Conservation (phyloP, 2,329 filamentous ascomycete genomes). For the Hypoxylon sp. region DNA sequence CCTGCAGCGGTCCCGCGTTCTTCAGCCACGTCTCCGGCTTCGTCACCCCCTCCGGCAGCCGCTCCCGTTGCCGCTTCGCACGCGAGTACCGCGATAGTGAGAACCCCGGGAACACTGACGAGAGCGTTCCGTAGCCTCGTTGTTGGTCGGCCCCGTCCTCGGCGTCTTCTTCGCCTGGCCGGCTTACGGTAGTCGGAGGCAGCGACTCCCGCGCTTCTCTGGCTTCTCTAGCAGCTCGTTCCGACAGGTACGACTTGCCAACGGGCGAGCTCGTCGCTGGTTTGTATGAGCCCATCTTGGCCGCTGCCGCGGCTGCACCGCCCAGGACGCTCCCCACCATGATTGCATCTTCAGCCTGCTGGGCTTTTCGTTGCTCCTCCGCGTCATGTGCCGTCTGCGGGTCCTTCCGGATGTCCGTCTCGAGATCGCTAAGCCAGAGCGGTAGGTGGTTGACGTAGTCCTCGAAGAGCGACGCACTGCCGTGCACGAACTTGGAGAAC, state of each 20-base stretch:
- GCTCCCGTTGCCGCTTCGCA: slow-evolving; percentile 58
- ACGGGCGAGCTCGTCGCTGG: slow-evolving; percentile 71
- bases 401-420: slow-evolving; percentile 92
- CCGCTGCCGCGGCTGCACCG: slow-evolving; percentile 26
- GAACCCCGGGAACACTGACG: slow-evolving; percentile 81
- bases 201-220: slow-evolving; percentile 51
- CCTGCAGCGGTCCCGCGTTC: slow-evolving; percentile 87
- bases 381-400: slow-evolving; percentile 90
- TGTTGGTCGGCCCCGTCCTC: slow-evolving; percentile 37
- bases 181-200: slow-evolving; percentile 31
- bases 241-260: slow-evolving; percentile 69
- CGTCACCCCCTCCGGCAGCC: slow-evolving; percentile 85
- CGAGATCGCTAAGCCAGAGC: slow-evolving; percentile 93
- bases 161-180: slow-evolving; percentile 29
- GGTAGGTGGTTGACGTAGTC: slow-evolving; percentile 95
- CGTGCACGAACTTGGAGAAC: slow-evolving; percentile 98
- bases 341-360: slow-evolving; percentile 84
- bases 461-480: slow-evolving; percentile 89
- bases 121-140: slow-evolving; percentile 63
- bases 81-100: slow-evolving; percentile 79
- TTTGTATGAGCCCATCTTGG: slow-evolving; percentile 62
- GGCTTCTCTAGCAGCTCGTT: slow-evolving; percentile 59
- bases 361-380: slow-evolving; percentile 84
- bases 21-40: slow-evolving; percentile 92
- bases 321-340: slow-evolving; percentile 89